Base-by-base conservation (phyloP, 768 basidiomycete genomes). In the Mycena capillaripes region DNA sequence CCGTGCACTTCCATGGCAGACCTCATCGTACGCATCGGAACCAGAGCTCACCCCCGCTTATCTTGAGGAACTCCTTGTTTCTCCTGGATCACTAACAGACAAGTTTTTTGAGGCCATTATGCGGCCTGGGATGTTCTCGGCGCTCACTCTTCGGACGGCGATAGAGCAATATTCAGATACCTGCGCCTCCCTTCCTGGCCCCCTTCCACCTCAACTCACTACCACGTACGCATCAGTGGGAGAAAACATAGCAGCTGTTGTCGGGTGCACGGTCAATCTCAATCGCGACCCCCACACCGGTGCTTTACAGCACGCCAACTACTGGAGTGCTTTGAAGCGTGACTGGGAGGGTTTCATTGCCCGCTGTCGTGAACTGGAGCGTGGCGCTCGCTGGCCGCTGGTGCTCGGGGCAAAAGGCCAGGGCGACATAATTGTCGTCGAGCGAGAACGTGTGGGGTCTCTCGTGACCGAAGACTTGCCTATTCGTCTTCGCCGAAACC, bases 301-400 rank as follows among this genome's bases (percentile, higher is more conserved):
- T 19, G 92, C 92, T 42, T 86, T 90, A 55, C 91, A 93, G 73
- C 87, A 95, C 78, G 89, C 90, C 53, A 92, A 91, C 52, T 96
- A 95, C 78, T 93, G 95, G 91, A 93, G 89, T 75, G 91, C 93
- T 0, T 81, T 98, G 76, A 97, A 95, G 80, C 85, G 94, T 55
- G 97, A 98, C 76, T 99, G 97, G 97, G 94, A 98, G 78, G 96
- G 97, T 4, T 97, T 98, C 77, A 91, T 97, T 71, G 93, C 97
- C 10, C 89, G 95, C 67, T 97, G 95, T 78, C 90, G 94, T 63
- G 95, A 96, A 74, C 86, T 97, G n/a, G 97, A 98, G 82, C 92
- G 94, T 50, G 91, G 90, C 71, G 93, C 93, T 38, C 89, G 94
- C 52, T 93, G 93, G 90, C 95, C 95, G 2, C 87, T 96, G 30